Conservation (phyloP, 2,329 filamentous ascomycete genomes). For the Pseudomassariella vexata region DNA sequence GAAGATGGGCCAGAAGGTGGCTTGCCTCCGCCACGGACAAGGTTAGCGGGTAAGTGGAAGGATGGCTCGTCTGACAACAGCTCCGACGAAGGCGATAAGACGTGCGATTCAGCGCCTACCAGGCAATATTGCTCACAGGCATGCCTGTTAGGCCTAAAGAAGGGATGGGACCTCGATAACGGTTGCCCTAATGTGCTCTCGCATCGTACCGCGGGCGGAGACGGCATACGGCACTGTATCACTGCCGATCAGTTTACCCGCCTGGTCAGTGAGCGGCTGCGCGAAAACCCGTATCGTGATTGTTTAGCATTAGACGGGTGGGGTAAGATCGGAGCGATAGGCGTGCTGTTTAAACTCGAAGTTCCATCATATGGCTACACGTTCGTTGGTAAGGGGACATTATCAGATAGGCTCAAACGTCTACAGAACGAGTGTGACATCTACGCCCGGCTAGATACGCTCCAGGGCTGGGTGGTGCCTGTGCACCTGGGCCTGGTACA, state of each 20-base stretch:
- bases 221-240: conserved; percentile 8
- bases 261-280: too few species aligned
- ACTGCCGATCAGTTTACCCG: too few species aligned
- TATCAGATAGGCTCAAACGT: not conserved
- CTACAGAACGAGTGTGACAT: conserved; percentile 13
- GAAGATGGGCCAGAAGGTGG: conserved; percentile 6
- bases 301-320: too few species aligned
- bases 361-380: conserved; percentile 15
- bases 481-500: conserved; percentile 11
- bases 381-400: conserved; percentile 15
- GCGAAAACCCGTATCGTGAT: too few species aligned
- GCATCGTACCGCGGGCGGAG: conserved; percentile 9
- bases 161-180: conserved; percentile 10
- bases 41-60: conserved; percentile 6
- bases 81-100: conserved; percentile 10
- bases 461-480: conserved; percentile 15
- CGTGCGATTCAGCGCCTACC: conserved; percentile 7
- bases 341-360: conserved; percentile 15
- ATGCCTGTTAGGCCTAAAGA: conserved; percentile 16
- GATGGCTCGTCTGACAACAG: conserved; percentile 4
- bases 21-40: conserved; percentile 1
- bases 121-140: conserved; percentile 15
- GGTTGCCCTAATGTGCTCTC: conserved; percentile 15
- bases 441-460: conserved; percentile 12
- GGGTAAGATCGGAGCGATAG: too few species aligned